Percentiles rank a stretch among this genome's conserved stretches.
Evolutionary conservation across 1,284 basidiomycete species (phyloP).

Genomic region (Cryptococcus sp.): DNA sequence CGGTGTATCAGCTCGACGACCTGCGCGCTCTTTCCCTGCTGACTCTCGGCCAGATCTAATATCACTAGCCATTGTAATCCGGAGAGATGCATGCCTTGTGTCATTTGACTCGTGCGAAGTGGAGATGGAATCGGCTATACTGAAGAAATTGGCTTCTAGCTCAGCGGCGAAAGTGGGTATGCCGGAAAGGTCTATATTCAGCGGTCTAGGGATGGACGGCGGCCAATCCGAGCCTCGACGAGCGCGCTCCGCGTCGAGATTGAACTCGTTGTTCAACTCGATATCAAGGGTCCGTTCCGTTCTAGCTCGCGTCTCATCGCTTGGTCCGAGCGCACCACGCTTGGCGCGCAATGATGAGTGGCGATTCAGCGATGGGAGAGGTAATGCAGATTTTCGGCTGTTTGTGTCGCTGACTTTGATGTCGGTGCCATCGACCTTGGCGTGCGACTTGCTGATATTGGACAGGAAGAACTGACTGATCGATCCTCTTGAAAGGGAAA

Average conservation of each 20-base stretch:
- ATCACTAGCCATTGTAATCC: no score
- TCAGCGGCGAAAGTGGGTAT: slow-evolving; percentile 8
- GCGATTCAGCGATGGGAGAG: background rate
- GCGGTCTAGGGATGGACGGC: slow-evolving; percentile 6
- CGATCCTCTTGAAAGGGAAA: no score
- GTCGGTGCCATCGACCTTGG: no score
- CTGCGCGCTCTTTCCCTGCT: no score
- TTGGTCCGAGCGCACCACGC: background rate
- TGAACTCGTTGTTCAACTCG: background rate
- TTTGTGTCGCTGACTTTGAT: no score
- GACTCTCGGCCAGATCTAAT: no score
- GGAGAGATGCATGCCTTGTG: no score
- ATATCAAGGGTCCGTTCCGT: background rate
- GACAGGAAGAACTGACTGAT: no score
- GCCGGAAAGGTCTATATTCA: slow-evolving; percentile 9
- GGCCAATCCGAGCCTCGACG: slow-evolving; percentile 17
- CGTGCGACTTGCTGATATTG: no score
- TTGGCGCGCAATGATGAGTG: background rate
- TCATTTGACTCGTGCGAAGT: no score
- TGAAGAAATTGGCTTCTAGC: background rate
- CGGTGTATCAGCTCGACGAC: no score
- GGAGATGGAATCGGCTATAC: no score
- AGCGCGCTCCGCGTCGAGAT: background rate
- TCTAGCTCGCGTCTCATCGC: background rate
- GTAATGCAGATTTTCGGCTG: background rate